Conservation (phyloP, 1,139 yeast species). For the Saccharomyces hybrid region DNA sequence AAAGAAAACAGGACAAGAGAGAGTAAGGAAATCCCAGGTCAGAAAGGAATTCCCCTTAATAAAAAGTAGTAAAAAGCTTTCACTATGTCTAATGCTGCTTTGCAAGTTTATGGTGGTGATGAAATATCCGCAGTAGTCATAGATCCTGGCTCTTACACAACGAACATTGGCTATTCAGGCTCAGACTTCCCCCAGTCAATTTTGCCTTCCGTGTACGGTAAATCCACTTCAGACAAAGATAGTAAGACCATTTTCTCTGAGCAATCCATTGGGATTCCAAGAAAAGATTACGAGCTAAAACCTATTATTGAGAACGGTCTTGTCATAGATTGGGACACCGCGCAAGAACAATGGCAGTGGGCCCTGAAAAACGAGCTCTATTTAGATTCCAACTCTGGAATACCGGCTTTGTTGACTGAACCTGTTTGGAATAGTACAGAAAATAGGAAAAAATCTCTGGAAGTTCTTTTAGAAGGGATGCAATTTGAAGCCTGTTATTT, state of each 20-base stretch:
- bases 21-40: no score
- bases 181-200: constrained; percentile 81
- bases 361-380: constrained; percentile 36
- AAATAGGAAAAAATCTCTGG: constrained; percentile 67
- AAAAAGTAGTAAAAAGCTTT: neutral
- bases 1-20: neutral
- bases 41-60: neutral
- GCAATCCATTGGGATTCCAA: constrained; percentile 49
- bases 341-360: constrained; percentile 57
- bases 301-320: constrained; percentile 56
- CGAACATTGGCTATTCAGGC: constrained; percentile 89
- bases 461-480: constrained; percentile 63
- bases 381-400: constrained; percentile 29
- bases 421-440: constrained; percentile 59
- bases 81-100: constrained; percentile 27
- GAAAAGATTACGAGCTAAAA: constrained; percentile 44
- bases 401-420: constrained; percentile 34
- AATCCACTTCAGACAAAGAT: constrained; percentile 15
- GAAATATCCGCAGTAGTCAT: constrained; percentile 86
- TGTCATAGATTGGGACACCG: constrained; percentile 68
- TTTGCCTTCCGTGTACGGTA: constrained; percentile 55
- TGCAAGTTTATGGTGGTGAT: constrained; percentile 56
- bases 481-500: constrained; percentile 80
- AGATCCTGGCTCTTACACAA: constrained; percentile 81
- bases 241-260: constrained; percentile 40